Conservation (phyloP, 768 basidiomycete species). For the Lactarius akahatsu region DNA sequence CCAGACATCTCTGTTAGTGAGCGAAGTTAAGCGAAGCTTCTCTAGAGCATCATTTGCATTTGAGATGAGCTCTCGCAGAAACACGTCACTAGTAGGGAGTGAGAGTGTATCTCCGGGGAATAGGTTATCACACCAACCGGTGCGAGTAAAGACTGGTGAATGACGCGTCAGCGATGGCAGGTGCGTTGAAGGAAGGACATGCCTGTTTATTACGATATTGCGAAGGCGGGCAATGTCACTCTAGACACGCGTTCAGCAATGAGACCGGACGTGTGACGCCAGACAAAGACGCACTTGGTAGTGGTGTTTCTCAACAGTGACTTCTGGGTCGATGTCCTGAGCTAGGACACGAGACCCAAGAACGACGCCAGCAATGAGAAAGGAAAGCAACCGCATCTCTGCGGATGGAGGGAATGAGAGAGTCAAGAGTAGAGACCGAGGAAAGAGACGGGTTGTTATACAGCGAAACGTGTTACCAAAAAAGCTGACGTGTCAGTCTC, state of each 20-base stretch:
- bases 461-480: background rate
- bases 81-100: conserved; percentile 58
- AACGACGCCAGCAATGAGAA: conserved; percentile 46
- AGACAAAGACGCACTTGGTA: conserved; percentile 54
- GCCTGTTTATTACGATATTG: conserved; percentile 92
- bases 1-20: conserved; percentile 74
- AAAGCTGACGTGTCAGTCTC: conserved; percentile 26
- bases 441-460: background rate
- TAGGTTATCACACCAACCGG: conserved; percentile 45
- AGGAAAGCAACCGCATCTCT: conserved; percentile 54
- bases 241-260: conserved; percentile 40
- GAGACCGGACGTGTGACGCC: background rate
- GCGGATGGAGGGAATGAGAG: conserved; percentile 8
- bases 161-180: conserved; percentile 27
- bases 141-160: conserved; percentile 73
- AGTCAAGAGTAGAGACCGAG: background rate
- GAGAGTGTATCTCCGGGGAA: background rate
- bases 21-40: conserved; percentile 81
- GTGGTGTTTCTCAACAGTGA: conserved; percentile 54
- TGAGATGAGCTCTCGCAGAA: conserved; percentile 87
- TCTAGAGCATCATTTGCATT: conserved; percentile 97
- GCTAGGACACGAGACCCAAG: conserved; percentile 46
- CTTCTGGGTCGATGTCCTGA: conserved; percentile 36
- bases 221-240: conserved; percentile 92
- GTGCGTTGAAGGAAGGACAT: background rate